phyloP scores from a whole-genome alignment of 2,329 filamentous ascomycete species.

The Fusarium piperis region DNA sequence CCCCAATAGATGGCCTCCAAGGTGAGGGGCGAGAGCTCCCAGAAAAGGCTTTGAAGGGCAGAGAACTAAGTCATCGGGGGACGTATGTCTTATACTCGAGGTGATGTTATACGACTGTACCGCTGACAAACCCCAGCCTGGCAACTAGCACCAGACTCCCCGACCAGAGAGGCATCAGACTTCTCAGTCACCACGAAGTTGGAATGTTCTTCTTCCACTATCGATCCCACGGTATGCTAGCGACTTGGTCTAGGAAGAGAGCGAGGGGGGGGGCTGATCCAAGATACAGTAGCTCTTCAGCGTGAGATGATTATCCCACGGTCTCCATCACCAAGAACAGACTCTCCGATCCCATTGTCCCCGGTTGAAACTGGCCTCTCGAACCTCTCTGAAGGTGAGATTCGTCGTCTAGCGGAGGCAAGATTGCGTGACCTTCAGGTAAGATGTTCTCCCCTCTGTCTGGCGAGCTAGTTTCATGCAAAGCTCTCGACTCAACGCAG shows the following conservation, averaged over 20 bases:
- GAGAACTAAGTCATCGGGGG: conserved; percentile 36
- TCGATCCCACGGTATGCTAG: conserved; percentile 31
- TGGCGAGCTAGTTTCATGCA: neutral
- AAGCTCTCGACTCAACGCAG: neutral
- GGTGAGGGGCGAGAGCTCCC: neutral
- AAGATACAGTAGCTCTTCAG: conserved; percentile 30
- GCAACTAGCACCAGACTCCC: neutral
- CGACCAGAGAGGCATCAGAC: neutral
- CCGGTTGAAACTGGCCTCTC: neutral
- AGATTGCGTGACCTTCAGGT: conserved; percentile 28
- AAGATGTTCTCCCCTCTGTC: neutral
- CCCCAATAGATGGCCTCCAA: neutral
- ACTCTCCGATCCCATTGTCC: neutral
- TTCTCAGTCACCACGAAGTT: neutral
- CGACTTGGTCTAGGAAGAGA: no score
- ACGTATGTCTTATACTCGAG: conserved; percentile 6
- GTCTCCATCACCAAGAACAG: conserved; percentile 1
- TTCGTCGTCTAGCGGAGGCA: conserved; percentile 33
- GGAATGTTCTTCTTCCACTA: conserved; percentile 32
- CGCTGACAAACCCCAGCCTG: neutral
- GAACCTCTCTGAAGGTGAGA: conserved; percentile 22
- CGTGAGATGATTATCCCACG: conserved; percentile 37
- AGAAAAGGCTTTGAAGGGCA: conserved; percentile 43
- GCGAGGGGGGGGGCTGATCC: neutral
- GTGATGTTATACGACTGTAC: no score